Conservation (phyloP, 2,329 filamentous ascomycete genomes). For the Colletotrichum melonis region DNA sequence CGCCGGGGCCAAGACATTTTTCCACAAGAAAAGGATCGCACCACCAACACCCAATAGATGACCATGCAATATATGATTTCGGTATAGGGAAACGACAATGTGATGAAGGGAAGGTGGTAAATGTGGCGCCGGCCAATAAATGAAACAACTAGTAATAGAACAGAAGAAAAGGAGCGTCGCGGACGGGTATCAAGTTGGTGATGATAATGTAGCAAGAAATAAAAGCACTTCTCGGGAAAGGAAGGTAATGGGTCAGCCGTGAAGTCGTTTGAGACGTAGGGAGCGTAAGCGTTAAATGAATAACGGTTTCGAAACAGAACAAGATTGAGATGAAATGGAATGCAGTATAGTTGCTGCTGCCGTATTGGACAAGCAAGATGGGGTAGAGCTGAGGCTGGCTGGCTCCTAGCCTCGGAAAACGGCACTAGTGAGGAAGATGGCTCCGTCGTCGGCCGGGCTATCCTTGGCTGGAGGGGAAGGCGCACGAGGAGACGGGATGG, state of each 20-base stretch:
- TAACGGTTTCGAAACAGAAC: constrained; percentile 16
- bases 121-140: background rate
- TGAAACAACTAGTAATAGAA: constrained; percentile 7
- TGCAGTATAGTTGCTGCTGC: background rate
- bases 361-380: constrained; percentile 4
- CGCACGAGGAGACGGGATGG: constrained; percentile 43
- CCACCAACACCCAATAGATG: constrained; percentile 15
- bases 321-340: constrained; percentile 13
- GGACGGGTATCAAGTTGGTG: constrained; percentile 34
- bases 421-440: constrained; percentile 37
- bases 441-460: constrained; percentile 19
- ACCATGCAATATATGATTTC: background rate
- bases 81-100: background rate
- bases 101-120: constrained; percentile 18
- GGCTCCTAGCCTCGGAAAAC: constrained; percentile 36
- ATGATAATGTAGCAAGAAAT: background rate
- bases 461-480: constrained; percentile 38
- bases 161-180: constrained; percentile 29
- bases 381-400: constrained; percentile 6
- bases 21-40: background rate
- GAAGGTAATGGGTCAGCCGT: constrained; percentile 33
- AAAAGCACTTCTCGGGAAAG: constrained; percentile 29
- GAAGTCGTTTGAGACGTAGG: constrained; percentile 33
- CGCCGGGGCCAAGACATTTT: background rate
- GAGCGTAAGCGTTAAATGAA: constrained; percentile 26